Evolutionary conservation across 1,139 yeast genomes (phyloP), one percentile per base, ranked within the genome.

Genomic region (Nadsonia commutata): DNA sequence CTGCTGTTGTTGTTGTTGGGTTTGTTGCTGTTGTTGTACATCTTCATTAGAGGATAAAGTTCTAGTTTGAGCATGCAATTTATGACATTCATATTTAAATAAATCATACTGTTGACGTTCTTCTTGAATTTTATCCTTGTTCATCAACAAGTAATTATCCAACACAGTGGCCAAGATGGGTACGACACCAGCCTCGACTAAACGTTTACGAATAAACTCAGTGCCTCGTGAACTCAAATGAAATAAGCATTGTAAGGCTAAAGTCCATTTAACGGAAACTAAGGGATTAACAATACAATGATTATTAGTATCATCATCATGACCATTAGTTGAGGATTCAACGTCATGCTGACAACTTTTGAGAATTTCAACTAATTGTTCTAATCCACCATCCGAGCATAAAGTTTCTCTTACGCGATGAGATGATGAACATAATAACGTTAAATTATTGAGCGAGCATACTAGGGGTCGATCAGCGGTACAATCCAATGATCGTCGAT

Each of bases 221-320:
- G 94, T 78, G 23, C 98, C 98, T 52, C 97, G 70, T 1, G 96
- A 88, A 16, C 96, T 95, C 21, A 90, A 76, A 48, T 86, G 71
- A 1, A 88, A 95, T 48, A 90, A 65, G 56, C 96, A 86, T 63
- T 90, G 97, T 57, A 90, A 78, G 0, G 96, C 85, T 47, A 90
- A 66, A 5, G 95, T 84, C 98, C 98, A 90, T 63, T 88, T 90
- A 95, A 96, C 88, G 0, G 94, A 90, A 17, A 78, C 71, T 46
- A 83, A 65, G 48, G 72, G 57, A 41, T 56, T 53, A n/a, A n/a
- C n/a, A n/a, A n/a, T n/a, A n/a, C n/a, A n/a, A n/a, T n/a, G n/a
- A n/a, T n/a, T 40, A 19, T 33, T n/a, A 7, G 41, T 18, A 13
- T 38, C 39, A 2, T 37, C 36, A n/a, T 42, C 38, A n/a, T n/a